Base-by-base conservation (phyloP, 139 green algal species). In the Auxenochlorella pyrenoidosa region DNA sequence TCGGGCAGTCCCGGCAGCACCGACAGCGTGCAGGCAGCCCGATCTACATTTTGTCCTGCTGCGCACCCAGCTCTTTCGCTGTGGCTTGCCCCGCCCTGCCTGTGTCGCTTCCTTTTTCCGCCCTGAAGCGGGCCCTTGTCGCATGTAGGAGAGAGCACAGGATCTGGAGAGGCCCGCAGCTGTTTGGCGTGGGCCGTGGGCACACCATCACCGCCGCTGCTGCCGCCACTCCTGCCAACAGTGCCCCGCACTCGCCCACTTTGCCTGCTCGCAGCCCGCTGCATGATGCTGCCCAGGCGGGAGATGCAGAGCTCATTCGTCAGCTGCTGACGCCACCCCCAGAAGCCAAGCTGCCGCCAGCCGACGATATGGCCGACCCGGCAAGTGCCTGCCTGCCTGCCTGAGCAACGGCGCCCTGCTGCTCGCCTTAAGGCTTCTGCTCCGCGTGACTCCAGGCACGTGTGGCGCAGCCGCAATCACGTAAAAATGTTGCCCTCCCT, bases 221-320 rank as follows among this genome's bases (percentile, higher is more conserved):
- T n/a, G 47, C n/a, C n/a, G 47, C 47, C 32, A 16, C 30, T 44
- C n/a, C 26, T n/a, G 41, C 63, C 60, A 38, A n/a, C n/a, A n/a
- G 54, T 43, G 28, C 30, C 28, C 34, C 28, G 36, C 26, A 28
- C 18, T 51, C 38, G 84, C 63, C 41, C 43, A 68, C 44, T 3
- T 21, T 79, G 75, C 43, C 5, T 32, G 51, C 22, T 58, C 83
- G 85, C 92, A 97, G 95, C 79, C 82, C 86, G 0, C 60, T 97
- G 30, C 95, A 97, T 68, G 87, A 97, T 79, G 94, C 94, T 3
- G 93, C 90, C 0, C 94, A 95, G 82, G 54, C 82, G 30, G 95
- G 95, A 47, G 88, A 97, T 76, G 79, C 84, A 0, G 90, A 91
- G 0, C 19, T 78, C 0, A 8, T 97, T 13, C 63, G 60, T 22